These are phyloP conservation scores for Bromus sterilis DNA, from an alignment of 176 grass and related monocot genomes.

Conservation along the genomic window DNA sequence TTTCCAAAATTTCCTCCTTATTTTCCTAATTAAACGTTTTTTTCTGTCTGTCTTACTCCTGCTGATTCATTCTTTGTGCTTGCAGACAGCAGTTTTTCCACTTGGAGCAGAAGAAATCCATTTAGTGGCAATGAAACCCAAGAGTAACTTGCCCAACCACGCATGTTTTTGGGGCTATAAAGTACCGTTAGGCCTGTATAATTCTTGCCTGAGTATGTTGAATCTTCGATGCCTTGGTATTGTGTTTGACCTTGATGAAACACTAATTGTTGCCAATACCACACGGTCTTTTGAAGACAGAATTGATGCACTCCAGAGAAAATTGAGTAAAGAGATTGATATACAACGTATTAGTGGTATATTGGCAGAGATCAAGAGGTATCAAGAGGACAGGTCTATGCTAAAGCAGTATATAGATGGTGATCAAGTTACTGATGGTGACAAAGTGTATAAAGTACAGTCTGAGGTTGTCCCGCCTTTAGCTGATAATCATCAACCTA, in stretches of 20 bases:
- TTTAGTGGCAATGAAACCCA: constrained; percentile 84
- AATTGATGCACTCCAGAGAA: constrained; percentile 92
- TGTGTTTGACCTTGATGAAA: constrained; percentile 98
- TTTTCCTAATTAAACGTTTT: not conserved
- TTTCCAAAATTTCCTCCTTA: not conserved
- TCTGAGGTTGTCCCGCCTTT: constrained; percentile 69
- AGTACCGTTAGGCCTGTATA: constrained; percentile 54
- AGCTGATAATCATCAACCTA: constrained; percentile 79
- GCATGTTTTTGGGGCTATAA: constrained; percentile 94
- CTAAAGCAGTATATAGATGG: constrained; percentile 89
- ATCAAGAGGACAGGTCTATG: constrained; percentile 80
- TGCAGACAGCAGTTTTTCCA: constrained; percentile 83
- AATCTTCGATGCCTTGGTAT: constrained; percentile 93
- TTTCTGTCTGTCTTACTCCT: constrained; percentile 4
- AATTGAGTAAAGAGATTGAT: constrained; percentile 79
- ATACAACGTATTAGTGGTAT: constrained; percentile 67
- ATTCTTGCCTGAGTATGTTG: constrained; percentile 81
- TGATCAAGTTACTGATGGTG: constrained; percentile 78
- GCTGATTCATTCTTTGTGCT: constrained; percentile 12
- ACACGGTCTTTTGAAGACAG: constrained; percentile 83
- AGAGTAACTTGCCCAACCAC: constrained; percentile 40
- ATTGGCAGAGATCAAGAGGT: constrained; percentile 87
- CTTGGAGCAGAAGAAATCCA: constrained; percentile 82
- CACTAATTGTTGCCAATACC: constrained; percentile 86
- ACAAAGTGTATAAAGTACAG: constrained; percentile 75